Evolutionary conservation across 1,284 basidiomycete species (phyloP), one percentile per base, ranked within the genome.

Genomic region (Microbotryum intermedium): DNA sequence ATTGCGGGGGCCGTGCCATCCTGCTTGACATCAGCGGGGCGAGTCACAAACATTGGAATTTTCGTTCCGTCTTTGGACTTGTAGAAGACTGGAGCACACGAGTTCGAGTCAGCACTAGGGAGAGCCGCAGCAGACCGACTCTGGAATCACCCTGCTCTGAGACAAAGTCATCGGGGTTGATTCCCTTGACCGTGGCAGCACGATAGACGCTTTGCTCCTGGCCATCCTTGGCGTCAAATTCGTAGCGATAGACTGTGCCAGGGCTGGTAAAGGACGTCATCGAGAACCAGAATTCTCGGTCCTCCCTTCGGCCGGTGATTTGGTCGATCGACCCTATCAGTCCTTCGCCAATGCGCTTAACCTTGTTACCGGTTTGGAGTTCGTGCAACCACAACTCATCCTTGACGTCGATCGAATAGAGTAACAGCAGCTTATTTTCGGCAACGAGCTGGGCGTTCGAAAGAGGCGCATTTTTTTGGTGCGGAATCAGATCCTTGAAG

Each of bases 41-140:
- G 80, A 30, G 90, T 87, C 60, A 92, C 80, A 71, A 90, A 92
- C 87, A 92, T 90, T 3, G 89, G 88, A 39, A 92, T 79, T 53
- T 79, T 81, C 3, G 88, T 90, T 0, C 88, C 87, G 70, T 92
- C 90, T 72, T 86, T 87, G 74, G 83, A 84, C 23, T 77, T 73
- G 69, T 84, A 89, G 83, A 87, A 89, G 11, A 87, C 83, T 80
- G 34, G 16, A 39, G 11, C 11, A 39, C 34, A 39, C 34, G 16
- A 11, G 18, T 83, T 60, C 30, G 26, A 9, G 43, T 25, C 46
- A 29, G 23, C 8, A 10, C 16, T 16, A 29, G 13, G 10, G 55
- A 2, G 16, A 57, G 6, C 13, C 25, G 6, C 20, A 9, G 7
- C 10, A 39, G 4, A 39, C 18, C 34, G 34, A 10, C 48, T 43